These are phyloP conservation scores for Rhizoctonia solani DNA, from an alignment of 1,284 basidiomycete genomes.

Conservation along the genomic window DNA sequence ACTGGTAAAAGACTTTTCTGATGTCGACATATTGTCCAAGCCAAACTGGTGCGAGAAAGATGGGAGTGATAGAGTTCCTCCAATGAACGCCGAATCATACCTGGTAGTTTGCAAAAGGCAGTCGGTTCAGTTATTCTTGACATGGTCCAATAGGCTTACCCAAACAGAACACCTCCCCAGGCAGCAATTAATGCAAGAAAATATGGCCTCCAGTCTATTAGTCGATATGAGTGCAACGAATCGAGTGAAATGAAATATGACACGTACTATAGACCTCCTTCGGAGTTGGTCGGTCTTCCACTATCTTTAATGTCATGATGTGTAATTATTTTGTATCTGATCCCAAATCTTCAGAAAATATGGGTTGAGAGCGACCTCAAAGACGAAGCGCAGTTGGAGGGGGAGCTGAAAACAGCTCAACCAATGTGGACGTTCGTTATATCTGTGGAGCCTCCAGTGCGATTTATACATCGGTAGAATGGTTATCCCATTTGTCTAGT, in stretches of 20 bases:
- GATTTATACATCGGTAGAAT: conserved; percentile 13
- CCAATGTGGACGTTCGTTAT: not conserved
- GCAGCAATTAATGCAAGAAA: conserved; percentile 14
- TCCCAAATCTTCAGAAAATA: not conserved
- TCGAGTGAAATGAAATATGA: not conserved
- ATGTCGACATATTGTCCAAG: conserved; percentile 45
- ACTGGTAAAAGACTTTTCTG: conserved; percentile 47
- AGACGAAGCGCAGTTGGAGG: not conserved
- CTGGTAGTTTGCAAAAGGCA: conserved; percentile 41
- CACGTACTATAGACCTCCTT: conserved; percentile 26
- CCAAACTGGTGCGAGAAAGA: conserved; percentile 54
- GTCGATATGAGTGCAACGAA: not conserved
- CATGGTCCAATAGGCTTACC: not conserved
- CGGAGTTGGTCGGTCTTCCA: conserved; percentile 33
- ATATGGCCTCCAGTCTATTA: conserved; percentile 23
- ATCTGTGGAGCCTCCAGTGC: not conserved
- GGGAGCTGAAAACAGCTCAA: not conserved
- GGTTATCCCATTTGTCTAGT: not conserved
- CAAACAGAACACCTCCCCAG: conserved; percentile 29
- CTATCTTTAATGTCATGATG: conserved; percentile 8
- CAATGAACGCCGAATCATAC: conserved; percentile 55
- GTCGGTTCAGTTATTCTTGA: not conserved
- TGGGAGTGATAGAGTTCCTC: conserved; percentile 49
- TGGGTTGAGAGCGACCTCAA: not conserved
- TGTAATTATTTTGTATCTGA: too few relatives aligned